These are phyloP conservation scores for Pestalotiopsis sp. DNA, from an alignment of 2,329 filamentous ascomycete species.

Conservation along the genomic window DNA sequence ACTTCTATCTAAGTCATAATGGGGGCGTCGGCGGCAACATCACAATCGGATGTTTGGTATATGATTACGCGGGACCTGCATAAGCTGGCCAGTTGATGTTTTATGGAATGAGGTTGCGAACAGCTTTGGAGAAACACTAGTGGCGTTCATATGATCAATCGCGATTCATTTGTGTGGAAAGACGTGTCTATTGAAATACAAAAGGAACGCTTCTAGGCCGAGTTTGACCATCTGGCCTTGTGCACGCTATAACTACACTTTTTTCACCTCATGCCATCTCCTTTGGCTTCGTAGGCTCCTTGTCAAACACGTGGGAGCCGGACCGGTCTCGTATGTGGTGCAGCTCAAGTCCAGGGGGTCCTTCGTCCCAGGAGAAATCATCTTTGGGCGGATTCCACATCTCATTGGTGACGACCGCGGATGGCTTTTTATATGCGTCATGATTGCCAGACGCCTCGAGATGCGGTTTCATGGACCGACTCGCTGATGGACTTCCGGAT, in stretches of 20 bases:
- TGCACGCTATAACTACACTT: not conserved
- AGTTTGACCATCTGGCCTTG: not conserved
- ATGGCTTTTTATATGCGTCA: not conserved
- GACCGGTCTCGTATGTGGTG: not conserved
- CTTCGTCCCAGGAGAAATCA: not conserved
- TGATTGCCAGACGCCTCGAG: not conserved
- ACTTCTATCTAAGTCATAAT: no score
- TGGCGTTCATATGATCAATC: no score
- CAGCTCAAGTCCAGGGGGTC: not conserved
- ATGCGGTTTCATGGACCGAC: not conserved
- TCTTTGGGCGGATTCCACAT: not conserved
- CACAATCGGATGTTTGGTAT: no score
- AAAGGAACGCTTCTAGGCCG: not conserved
- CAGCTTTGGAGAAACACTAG: no score
- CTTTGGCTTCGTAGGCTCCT: not conserved
- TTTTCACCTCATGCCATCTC: not conserved
- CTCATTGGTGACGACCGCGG: not conserved
- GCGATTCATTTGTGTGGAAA: no score
- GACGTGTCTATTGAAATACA: not conserved
- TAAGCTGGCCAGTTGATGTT: no score
- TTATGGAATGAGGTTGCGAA: no score
- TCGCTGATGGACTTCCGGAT: not conserved
- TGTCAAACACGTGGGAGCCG: not conserved
- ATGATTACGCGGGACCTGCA: no score
- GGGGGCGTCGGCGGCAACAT: no score